Evolutionary conservation across 345 rosid genomes (phyloP), one percentile per base, ranked within the genome.

Genomic region (Raphanus sativus): DNA sequence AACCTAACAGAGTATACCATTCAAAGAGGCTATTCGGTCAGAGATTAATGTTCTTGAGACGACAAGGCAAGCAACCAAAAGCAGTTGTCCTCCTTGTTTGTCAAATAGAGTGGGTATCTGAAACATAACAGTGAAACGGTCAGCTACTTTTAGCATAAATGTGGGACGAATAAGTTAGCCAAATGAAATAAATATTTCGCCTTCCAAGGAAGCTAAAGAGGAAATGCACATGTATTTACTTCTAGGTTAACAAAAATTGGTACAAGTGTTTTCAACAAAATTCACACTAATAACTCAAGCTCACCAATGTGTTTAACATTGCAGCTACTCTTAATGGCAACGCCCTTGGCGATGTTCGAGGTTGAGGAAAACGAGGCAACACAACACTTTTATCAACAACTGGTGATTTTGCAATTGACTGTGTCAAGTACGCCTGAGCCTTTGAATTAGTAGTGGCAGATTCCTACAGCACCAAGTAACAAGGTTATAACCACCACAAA

Each of bases 21-120:
- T 95, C 75, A 95, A 84, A 66, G 97, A 89, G 77, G 99, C 99
- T 75, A 95, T 95, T 65, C 98, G 86, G 83, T 95, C 99, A 8
- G 99, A 91, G 68, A 93, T 84, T 92, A 89, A 85, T 70, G 99
- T 95, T 89, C 97, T 88, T 25, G 97, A 90, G 74, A 93, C 81
- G 50, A 95, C 98, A 76, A 95, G 93, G 69, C 88, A 82, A 83
- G 96, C 91, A 73, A 95, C 90, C 33, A 93, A 84, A 82, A 93
- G 91, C 71, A 93, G 83, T 73, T 91, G 96, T 70, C 86, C 90
- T 65, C 98, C 99, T 87, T 95, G 99, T 82, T 87, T 93, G 81
- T 95, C 98, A 73, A 95, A 74, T 71, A 91, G 67, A 8, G 97
- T 85, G 17, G 99, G 99, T 52, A 93, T 89, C 99, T 95, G 86